Evolutionary conservation across 2,329 filamentous ascomycete species (phyloP), one percentile per base, ranked within the genome.

Genomic region (Rutstroemia sp.): DNA sequence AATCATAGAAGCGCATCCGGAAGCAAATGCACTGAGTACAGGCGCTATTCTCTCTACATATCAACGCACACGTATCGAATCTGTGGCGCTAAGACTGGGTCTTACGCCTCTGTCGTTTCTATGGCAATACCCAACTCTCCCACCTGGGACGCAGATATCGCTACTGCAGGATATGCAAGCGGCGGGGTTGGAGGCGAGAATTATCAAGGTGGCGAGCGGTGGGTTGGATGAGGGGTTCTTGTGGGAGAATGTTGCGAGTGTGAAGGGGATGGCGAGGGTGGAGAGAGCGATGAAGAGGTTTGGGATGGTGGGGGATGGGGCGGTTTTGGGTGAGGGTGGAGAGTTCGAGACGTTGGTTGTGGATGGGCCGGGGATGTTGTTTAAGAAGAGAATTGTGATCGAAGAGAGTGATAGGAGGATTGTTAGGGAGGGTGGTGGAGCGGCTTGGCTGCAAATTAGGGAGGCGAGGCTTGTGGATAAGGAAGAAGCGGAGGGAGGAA

Each of bases 11-110:
- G 77, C 75, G 2, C 88, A 96, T 68, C 92, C 92, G 0, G 80
- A 87, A 57, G 87, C 88, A 51, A 92, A 95, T 69, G 94, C 92
- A 34, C 75, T 99, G 50, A 92, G 86, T 63, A 90, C 92, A 0
- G 94, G 94, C 54, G 94, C 94, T 19, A 96, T 99, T 59, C 74
- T 97, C 39, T 95, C 90, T 9, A 95, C 91, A 3, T 99, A 99
- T 72, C 94, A 99, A 73, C 86, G 94, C 56, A 97, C 92, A 1
- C 80, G 94, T n/a, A 87, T 99, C 50, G 94, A 99, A 73, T 92
- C 89, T 57, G 86, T 97, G 10, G 92, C 92, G 10, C 69, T 85
- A n/a, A 80, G 94, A 16, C 77, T 97, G n/a, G 88, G 87, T 2
- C 79, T 99, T 12, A 80, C 80, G 0, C 89, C 94, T 14, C 76